Conservation (phyloP, 352 stramenopile genomes). For the Phytophthora niederhauseri region DNA sequence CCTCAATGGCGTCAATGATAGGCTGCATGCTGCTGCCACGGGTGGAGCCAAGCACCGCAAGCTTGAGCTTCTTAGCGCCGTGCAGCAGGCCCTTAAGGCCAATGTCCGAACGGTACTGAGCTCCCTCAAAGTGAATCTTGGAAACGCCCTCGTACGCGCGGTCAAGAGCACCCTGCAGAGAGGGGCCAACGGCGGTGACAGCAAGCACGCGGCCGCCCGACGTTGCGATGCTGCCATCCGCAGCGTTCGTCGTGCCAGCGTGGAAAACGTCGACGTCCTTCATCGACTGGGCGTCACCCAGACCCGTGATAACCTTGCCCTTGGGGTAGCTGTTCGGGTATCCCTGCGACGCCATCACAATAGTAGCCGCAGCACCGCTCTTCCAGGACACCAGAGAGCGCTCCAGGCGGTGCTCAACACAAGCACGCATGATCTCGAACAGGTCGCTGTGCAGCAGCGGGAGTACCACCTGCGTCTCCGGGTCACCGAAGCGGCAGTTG, state of each 20-base stretch:
- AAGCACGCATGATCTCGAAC: constrained; percentile 98
- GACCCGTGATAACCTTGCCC: constrained; percentile 95
- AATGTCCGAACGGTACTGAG: constrained; percentile 98
- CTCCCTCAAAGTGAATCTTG: constrained; percentile 91
- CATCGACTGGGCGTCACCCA: constrained; percentile 86
- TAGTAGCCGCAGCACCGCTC: constrained; percentile 92
- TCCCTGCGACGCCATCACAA: constrained; percentile 96
- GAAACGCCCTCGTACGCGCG: constrained; percentile 92
- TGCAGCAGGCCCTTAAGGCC: constrained; percentile 93
- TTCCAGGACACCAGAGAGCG: constrained; percentile 91
- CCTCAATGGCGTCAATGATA: constrained; percentile 95
- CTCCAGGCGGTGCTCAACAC: constrained; percentile 93
- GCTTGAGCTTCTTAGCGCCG: constrained; percentile 79
- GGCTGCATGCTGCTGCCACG: constrained; percentile 96
- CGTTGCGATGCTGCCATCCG: constrained; percentile 81
- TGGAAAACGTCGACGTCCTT: constrained; percentile 98
- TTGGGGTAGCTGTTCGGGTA: constrained; percentile 99
- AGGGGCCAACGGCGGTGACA: constrained; percentile 93
- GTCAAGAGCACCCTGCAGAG: constrained; percentile 92
- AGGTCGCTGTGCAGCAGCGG: constrained; percentile 98
- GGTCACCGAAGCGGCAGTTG: constrained; percentile 99
- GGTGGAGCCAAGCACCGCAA: constrained; percentile 97
- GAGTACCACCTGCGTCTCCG: constrained; percentile 98
- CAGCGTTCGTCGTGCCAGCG: constrained; percentile 93
- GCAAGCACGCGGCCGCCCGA: constrained; percentile 97